Percentiles rank a stretch among this genome's conserved stretches.
Conservation (phyloP, 176 grass and related monocot species). For the Miscanthus lutarioriparius region DNA sequence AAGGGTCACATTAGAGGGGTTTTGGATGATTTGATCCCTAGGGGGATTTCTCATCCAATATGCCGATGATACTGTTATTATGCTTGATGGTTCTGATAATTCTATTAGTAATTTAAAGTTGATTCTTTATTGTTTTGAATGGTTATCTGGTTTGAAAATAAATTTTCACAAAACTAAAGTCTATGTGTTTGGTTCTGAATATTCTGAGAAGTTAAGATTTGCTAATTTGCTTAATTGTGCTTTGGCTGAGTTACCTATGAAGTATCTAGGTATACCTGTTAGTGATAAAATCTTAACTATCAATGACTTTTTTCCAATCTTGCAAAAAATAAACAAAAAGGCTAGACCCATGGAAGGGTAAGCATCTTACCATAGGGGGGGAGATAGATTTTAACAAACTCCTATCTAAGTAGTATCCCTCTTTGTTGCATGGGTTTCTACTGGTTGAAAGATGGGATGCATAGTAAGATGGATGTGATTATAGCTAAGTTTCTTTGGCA, state of each 20-base stretch:
- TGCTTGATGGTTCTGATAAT: not conserved
- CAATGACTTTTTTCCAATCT: accelerated
- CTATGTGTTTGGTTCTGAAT: too few relatives aligned
- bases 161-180: not conserved
- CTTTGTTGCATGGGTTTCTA: not conserved
- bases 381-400: not conserved
- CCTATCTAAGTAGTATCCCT: not conserved
- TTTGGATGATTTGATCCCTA: accelerated
- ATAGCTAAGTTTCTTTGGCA: not conserved
- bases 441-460: accelerated
- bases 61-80: not conserved
- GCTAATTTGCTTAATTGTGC: too few relatives aligned
- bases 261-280: not conserved
- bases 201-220: too few relatives aligned
- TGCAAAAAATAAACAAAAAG: not conserved
- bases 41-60: not conserved
- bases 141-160: not conserved
- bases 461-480: not conserved
- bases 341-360: not conserved
- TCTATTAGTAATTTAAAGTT: not conserved
- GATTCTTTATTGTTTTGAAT: not conserved
- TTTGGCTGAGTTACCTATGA: too few relatives aligned
- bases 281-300: accelerated
- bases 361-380: accelerated
- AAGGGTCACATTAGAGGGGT: not conserved